Evolutionary conservation across 2,329 filamentous ascomycete species (phyloP), one percentile per base, ranked within the genome.

Genomic region (Trichoderma sp.): DNA sequence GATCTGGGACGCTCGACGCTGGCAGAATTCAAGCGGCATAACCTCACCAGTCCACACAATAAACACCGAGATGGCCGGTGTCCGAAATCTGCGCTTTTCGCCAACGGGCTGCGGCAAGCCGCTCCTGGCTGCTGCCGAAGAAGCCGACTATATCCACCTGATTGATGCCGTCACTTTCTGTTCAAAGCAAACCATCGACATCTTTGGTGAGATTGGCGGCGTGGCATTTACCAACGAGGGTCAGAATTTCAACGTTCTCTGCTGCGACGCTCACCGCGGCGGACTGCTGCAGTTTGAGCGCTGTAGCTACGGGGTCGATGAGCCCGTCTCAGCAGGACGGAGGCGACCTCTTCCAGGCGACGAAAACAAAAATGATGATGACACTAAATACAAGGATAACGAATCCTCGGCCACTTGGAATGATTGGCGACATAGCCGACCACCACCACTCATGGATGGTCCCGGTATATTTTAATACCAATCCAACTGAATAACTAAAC

Each of bases 131-230:
- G 89, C 89, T 2, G 91, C 91, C 2, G 92, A 95, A 77, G 90
- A 92, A 75, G 91, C 92, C 40, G 92, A 95, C 76, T 87, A 87
- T 69, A 80, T 95, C 75, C 89, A 86, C 76, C 82, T 94, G 57
- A 89, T 94, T 73, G 89, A 94, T 72, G 90, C 88, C 0, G 82
- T 86, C 74, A 88, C 83, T 0, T 92, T 89, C 74, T 78, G 82
- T 27, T 84, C 84, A n/a, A 88, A 89, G 77, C 92, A 94, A 78
- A 87, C 86, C 0, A 80, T 94, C 11, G 90, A 92, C 71, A 85
- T 94, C 68, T 93, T 94, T 77, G 91, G 92, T 43, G 90, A 92
- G 74, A 87, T 93, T 70, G 91, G 87, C 8, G 92, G 92, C 21
- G 81, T 92, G 4, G 83, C 84, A 24, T 89, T 94, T 72, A 83